Evolutionary conservation across 2,329 filamentous ascomycete genomes (phyloP), one percentile per base, ranked within the genome.

Genomic region (Colletotrichum coccodes): DNA sequence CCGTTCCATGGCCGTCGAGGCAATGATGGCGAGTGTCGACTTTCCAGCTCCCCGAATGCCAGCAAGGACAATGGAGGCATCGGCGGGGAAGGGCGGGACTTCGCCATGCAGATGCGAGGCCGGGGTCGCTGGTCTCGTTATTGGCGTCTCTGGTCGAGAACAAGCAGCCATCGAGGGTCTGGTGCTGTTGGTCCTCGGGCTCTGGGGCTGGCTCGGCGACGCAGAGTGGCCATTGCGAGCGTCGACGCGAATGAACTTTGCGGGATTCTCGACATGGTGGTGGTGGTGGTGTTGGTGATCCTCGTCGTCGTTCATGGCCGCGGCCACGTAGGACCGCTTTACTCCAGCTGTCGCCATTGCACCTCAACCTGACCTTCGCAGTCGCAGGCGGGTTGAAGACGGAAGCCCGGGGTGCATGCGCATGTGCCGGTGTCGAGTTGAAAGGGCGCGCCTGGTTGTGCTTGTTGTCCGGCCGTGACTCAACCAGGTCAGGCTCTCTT

Each of bases 21-120:
- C 90, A 70, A 95, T 93, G 54, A 95, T 87, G 16, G 90, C 92
- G 12, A 95, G 82, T 1, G 91, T 94, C 2, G 91, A 92, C 78
- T 94, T 94, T 18, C 92, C 92, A 6, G 91, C 89, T 12, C 92
- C 92, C 16, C 91, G 89, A 64, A 94, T 89, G 2, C 92, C 92
- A 26, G 92, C 86, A 21, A 95, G 83, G 7, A 94, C 87, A 63
- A 95, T 89, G 1, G 92, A 94, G 2, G 91, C 89, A 81, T 92
- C 86, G 44, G 68, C 70, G 40, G 70, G 64, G 47, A 71, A 71
- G 18, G 70, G 42, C 6, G 70, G 70, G 36, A 63, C 52, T 26
- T 68, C 60, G 60, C 44, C 63, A 4, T 68, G 68, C 8, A 68
- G 60, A 30, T 71, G 63, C n/a, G 62, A 14, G 6, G 40, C 32